Base-by-base conservation (phyloP, 495 filamentous ascomycete species). In the Letharia lupina region DNA sequence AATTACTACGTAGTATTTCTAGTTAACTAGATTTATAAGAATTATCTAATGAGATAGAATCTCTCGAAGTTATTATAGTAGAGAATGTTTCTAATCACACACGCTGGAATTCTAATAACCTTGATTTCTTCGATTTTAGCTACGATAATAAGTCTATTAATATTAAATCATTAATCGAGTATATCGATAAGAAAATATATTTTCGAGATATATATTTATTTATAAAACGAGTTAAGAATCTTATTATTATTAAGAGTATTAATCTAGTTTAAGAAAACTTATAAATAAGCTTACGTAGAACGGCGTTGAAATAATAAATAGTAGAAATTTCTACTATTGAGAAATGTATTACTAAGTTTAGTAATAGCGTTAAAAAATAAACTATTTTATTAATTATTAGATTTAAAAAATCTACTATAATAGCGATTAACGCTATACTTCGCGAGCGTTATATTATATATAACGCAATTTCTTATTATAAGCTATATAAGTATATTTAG, bases 181-280 rank as follows among this genome's bases (percentile, higher is more conserved):
- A 60, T 60, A 60, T 13, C 2, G 56, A 40, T 7, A 67, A 67
- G 45, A 20, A 67, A 10, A 67, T 35, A 0, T 62, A 54, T 4
- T 67, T 50, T 31, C 33, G 31, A 1, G 40, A 67, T 63, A 63
- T 67, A 6, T 67, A 67, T 63, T 11, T 67, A 10, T 67, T 67
- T 42, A 16, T 67, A 31, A 47, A 67, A 57, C 1, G 20, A 12
- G 47, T 44, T 44, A 62, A 57, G 33, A 12, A 62, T 37, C 23
- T 66, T n/a, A 16, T 33, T 40, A 66, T 40, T 10, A 56, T 35
- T 47, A 66, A 66, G 40, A 28, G 37, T 28, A 28, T 28, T 52
- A 54, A 18, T 39, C 0, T 54, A n/a, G 44, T 62, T 23, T 1
- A 9, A 47, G 35, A 47, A 2, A 66, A 66, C 33, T 33, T 67